phyloP scores from a whole-genome alignment of 2,329 filamentous ascomycete species.

The Diplodia seriata region DNA sequence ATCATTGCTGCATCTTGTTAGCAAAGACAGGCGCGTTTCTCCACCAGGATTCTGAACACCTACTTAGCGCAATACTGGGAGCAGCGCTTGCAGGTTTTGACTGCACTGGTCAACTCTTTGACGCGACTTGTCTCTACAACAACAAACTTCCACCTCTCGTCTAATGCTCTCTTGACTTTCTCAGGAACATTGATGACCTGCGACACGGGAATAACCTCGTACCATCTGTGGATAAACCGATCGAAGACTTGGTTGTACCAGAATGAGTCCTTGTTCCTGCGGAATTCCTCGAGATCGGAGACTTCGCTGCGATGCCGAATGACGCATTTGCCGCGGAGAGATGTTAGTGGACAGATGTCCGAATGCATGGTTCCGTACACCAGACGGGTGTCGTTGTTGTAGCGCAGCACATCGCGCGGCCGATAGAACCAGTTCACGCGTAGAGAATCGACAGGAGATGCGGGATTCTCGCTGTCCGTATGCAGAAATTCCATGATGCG shows the following conservation, averaged over 20 bases:
- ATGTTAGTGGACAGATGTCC: slow-evolving; percentile 89
- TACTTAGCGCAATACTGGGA: slow-evolving; percentile 89
- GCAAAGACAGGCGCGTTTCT: slow-evolving; percentile 32
- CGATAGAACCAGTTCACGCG: slow-evolving; percentile 99
- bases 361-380: slow-evolving; percentile 99
- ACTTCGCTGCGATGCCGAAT: slow-evolving; percentile 91
- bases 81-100: slow-evolving; percentile 96
- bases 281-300: slow-evolving; percentile 79
- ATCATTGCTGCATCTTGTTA: slow-evolving; percentile 69
- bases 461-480: slow-evolving; percentile 71
- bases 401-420: slow-evolving; percentile 92
- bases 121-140: slow-evolving; percentile 91
- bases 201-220: slow-evolving; percentile 91
- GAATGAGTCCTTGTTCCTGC: slow-evolving; percentile 84
- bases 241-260: slow-evolving; percentile 99
- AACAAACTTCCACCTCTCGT: slow-evolving; percentile 96
- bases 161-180: slow-evolving; percentile 92
- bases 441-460: slow-evolving; percentile 79
- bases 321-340: slow-evolving; percentile 89
- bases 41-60: slow-evolving; percentile 44
- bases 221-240: slow-evolving; percentile 96
- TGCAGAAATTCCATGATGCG: slow-evolving; percentile 99
- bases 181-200: slow-evolving; percentile 96
- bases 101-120: slow-evolving; percentile 93
- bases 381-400: slow-evolving; percentile 86